These are phyloP conservation scores for Thyridium curvatum DNA, from an alignment of 2,329 filamentous ascomycete genomes.

Conservation along the genomic window DNA sequence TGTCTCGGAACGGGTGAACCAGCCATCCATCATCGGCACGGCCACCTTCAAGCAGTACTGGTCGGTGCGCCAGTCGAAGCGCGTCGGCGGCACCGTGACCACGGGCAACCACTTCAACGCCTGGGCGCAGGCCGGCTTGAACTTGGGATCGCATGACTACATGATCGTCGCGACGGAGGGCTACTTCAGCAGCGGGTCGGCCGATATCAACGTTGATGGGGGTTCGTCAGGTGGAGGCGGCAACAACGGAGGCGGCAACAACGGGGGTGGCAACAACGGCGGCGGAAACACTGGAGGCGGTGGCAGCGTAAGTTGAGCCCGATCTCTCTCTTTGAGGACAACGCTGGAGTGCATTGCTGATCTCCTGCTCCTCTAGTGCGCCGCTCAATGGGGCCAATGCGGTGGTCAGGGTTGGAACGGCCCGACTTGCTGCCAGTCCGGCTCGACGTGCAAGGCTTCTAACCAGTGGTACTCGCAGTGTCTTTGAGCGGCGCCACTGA, in stretches of 20 bases:
- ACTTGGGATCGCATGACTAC: conserved; percentile 37
- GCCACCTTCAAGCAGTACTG: conserved; percentile 43
- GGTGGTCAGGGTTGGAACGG: conserved; percentile 24
- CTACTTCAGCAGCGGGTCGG: conserved; percentile 40
- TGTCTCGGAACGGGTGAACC: conserved; percentile 24
- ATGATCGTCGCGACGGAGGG: conserved; percentile 42
- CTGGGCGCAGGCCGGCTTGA: conserved; percentile 35
- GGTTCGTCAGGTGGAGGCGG: conserved; percentile 12
- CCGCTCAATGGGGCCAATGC: conserved; percentile 19
- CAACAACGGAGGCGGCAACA: conserved; percentile 4
- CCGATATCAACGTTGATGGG: conserved; percentile 29
- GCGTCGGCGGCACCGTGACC: conserved; percentile 40
- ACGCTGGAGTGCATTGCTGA: too few species aligned
- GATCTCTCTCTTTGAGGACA: too few species aligned
- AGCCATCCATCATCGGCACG: conserved; percentile 38
- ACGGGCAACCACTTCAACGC: conserved; percentile 40
- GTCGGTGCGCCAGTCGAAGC: conserved; percentile 42
- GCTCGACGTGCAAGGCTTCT: conserved; percentile 18
- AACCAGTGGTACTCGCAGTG: conserved; percentile 30
- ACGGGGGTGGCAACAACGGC: too few species aligned
- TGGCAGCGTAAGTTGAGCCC: too few species aligned
- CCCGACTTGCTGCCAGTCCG: conserved; percentile 20
- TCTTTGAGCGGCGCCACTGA: conserved; percentile 5
- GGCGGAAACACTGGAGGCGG: too few species aligned
- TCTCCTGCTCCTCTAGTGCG: too few species aligned